A percentile compares a stretch with the other conserved stretches of the same genome.
Conservation (phyloP, 2,329 filamentous ascomycete genomes). For the Dactylellina sp. region DNA sequence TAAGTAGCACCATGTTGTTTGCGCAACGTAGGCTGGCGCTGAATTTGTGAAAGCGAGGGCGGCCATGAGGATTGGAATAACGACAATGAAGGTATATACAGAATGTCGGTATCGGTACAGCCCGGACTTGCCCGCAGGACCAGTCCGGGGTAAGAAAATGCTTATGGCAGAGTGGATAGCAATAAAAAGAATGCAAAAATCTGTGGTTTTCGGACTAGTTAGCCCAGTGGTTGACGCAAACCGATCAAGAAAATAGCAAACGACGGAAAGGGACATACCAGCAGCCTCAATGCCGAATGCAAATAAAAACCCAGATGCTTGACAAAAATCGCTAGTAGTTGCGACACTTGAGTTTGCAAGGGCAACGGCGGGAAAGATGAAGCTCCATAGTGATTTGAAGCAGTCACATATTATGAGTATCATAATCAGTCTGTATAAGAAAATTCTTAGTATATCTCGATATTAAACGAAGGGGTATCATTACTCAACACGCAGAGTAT, state of each 20-base stretch:
- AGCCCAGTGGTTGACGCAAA: constrained; percentile 8
- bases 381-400: constrained; percentile 76
- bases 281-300: constrained; percentile 75
- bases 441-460: constrained; percentile 33
- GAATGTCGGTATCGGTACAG: constrained; percentile 75
- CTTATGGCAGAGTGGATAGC: constrained; percentile 78
- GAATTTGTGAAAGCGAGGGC: constrained; percentile 73
- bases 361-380: constrained; percentile 73
- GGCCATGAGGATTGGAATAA: constrained; percentile 72
- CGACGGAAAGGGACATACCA: constrained; percentile 63
- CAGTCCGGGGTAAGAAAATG: constrained; percentile 72
- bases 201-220: constrained; percentile 62
- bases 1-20: constrained; percentile 77
- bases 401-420: constrained; percentile 78
- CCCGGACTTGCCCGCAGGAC: constrained; percentile 69
- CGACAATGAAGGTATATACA: constrained; percentile 71
- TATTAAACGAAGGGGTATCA: too few species aligned
- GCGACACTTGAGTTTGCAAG: constrained; percentile 68
- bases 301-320: constrained; percentile 76
- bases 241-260: neutral
- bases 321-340: constrained; percentile 72
- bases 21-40: constrained; percentile 70
- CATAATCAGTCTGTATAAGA: constrained; percentile 73
- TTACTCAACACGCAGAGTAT: too few species aligned
- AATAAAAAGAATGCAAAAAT: constrained; percentile 78